Conservation (phyloP, 306 rosid genomes). For the Oxytropis ochrocephala region DNA sequence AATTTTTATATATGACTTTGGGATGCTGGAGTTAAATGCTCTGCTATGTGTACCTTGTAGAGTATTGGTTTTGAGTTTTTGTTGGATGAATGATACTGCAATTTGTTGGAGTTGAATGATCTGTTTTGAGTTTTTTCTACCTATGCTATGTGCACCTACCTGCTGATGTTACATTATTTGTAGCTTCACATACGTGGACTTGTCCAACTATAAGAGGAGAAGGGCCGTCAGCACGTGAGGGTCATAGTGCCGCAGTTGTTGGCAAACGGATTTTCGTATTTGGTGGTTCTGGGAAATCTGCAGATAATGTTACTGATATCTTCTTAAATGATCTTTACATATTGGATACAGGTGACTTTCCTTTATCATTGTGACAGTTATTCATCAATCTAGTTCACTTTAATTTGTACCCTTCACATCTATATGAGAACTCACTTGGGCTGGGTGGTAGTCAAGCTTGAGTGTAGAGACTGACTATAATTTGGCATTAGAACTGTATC, state of each 20-base stretch:
- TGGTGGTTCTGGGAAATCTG: constrained; percentile 87
- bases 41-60: background rate
- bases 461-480: background rate
- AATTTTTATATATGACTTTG: background rate
- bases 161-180: constrained; percentile 16
- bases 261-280: constrained; percentile 67
- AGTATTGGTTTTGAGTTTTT: background rate
- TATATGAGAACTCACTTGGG: background rate
- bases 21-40: background rate
- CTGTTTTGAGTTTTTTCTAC: too few species aligned
- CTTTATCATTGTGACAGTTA: background rate
- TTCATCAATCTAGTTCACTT: background rate
- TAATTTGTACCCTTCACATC: background rate
- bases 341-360: constrained; percentile 64
- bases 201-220: constrained; percentile 63
- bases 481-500: background rate
- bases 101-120: too few species aligned
- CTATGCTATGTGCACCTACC: background rate
- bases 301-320: constrained; percentile 39
- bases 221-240: constrained; percentile 76
- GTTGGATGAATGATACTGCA: background rate
- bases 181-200: constrained; percentile 69
- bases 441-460: background rate
- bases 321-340: constrained; percentile 75
- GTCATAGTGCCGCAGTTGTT: constrained; percentile 72